A percentile compares a stretch with the other conserved stretches of the same genome.
phyloP scores from a whole-genome alignment of 768 basidiomycete species.

The Roridomyces roridus region DNA sequence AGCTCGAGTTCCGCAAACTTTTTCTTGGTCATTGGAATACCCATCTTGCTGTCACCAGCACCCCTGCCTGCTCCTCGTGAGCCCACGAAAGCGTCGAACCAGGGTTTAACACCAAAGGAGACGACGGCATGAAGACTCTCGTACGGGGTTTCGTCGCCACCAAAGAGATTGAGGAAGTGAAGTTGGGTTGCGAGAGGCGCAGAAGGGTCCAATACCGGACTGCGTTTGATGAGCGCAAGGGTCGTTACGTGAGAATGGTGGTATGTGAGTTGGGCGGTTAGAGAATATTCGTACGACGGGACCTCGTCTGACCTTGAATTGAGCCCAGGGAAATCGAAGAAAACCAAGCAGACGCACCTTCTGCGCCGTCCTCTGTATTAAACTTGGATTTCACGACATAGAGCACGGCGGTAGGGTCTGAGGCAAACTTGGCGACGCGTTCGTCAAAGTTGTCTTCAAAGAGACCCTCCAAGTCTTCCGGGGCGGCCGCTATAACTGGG shows the following conservation, averaged over 20 bases:
- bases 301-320: slow-evolving; percentile 61
- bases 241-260: slow-evolving; percentile 82
- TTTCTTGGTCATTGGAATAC: slow-evolving; percentile 99
- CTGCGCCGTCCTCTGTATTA: slow-evolving; percentile 65
- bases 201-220: slow-evolving; percentile 80
- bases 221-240: slow-evolving; percentile 94
- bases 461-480: slow-evolving; percentile 66
- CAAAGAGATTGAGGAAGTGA: slow-evolving; percentile 92
- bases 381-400: slow-evolving; percentile 73
- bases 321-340: slow-evolving; percentile 9
- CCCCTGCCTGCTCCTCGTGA: slow-evolving; percentile 79
- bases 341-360: slow-evolving; percentile 55
- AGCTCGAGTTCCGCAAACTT: slow-evolving; percentile 98
- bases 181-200: slow-evolving; percentile 84
- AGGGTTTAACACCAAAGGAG: slow-evolving; percentile 94
- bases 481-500: slow-evolving; percentile 77
- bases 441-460: slow-evolving; percentile 81
- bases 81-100: slow-evolving; percentile 98
- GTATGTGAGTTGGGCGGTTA: slow-evolving; percentile 80
- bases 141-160: slow-evolving; percentile 89
- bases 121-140: slow-evolving; percentile 96
- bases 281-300: slow-evolving; percentile 67
- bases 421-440: slow-evolving; percentile 75
- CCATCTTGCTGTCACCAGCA: slow-evolving; percentile 79
- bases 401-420: slow-evolving; percentile 76